These are phyloP conservation scores for Backusella morwellensis DNA, from an alignment of 192 early-diverging fungal species.

Conservation along the genomic window DNA sequence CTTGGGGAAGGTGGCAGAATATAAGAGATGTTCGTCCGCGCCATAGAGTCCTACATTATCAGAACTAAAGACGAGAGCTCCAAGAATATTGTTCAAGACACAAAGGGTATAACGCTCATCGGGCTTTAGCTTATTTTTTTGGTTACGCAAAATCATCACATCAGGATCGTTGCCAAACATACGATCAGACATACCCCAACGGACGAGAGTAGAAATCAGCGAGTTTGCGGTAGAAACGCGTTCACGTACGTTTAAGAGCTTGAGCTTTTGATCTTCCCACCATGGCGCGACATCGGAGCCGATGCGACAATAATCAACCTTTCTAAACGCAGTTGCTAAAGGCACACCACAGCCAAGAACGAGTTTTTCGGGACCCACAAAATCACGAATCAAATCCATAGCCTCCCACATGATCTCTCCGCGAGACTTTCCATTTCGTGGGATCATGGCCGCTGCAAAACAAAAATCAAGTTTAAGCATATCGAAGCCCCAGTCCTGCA, in stretches of 20 bases:
- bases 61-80: constrained; percentile 48
- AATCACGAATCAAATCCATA: constrained; percentile 41
- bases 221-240: constrained; percentile 51
- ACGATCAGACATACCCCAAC: constrained; percentile 44
- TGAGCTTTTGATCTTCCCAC: constrained; percentile 49
- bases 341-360: constrained; percentile 52
- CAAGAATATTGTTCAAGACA: constrained; percentile 47
- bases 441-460: constrained; percentile 47
- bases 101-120: constrained; percentile 43
- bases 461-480: constrained; percentile 53
- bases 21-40: constrained; percentile 33
- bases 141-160: constrained; percentile 46
- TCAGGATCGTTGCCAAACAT: constrained; percentile 57
- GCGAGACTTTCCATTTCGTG: constrained; percentile 42
- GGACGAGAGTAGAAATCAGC: constrained; percentile 40
- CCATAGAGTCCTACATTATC: constrained; percentile 38
- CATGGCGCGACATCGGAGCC: constrained; percentile 46
- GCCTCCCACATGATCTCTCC: constrained; percentile 54
- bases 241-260: constrained; percentile 46
- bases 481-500: constrained; percentile 45
- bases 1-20: constrained; percentile 40
- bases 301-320: constrained; percentile 49
- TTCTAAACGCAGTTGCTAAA: constrained; percentile 41
- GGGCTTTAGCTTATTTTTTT: constrained; percentile 39
- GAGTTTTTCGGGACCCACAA: constrained; percentile 38